phyloP scores from a whole-genome alignment of 768 basidiomycete species.

The Termitomyces sp. region DNA sequence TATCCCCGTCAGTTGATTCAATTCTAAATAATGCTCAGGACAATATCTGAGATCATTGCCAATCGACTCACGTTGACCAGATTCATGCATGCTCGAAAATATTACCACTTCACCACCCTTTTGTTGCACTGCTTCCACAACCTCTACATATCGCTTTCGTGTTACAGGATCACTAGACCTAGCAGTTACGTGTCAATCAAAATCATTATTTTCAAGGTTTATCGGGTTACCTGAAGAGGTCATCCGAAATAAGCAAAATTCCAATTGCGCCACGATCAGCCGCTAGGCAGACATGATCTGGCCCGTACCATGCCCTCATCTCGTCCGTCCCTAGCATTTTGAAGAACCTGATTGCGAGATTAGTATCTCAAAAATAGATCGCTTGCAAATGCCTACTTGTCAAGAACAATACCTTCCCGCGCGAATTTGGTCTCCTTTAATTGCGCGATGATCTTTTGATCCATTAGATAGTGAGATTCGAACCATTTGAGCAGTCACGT shows the following conservation, averaged over 20 bases:
- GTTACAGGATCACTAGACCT: slow-evolving; percentile 77
- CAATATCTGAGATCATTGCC: neutral
- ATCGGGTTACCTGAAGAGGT: slow-evolving; percentile 72
- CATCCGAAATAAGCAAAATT: slow-evolving; percentile 91
- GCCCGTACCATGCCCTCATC: slow-evolving; percentile 97
- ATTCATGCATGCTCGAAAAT: slow-evolving; percentile 99
- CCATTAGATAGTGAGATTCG: neutral
- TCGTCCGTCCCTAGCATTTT: slow-evolving; percentile 96
- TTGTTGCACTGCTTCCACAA: slow-evolving; percentile 85
- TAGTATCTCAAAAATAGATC: neutral
- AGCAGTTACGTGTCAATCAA: slow-evolving; percentile 2
- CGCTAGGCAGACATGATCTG: slow-evolving; percentile 88
- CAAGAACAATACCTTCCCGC: slow-evolving; percentile 84
- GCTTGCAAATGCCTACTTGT: slow-evolving; percentile 48
- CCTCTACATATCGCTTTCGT: slow-evolving; percentile 77
- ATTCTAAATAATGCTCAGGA: slow-evolving; percentile 45
- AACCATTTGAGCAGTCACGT: neutral
- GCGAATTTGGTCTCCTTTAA: slow-evolving; percentile 97
- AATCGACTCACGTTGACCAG: slow-evolving; percentile 79
- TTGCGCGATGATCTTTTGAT: slow-evolving; percentile 56
- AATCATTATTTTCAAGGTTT: neutral
- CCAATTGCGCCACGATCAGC: slow-evolving; percentile 92
- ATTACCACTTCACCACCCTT: slow-evolving; percentile 93
- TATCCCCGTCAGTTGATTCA: slow-evolving; percentile 93
- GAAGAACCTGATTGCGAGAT: slow-evolving; percentile 67